Evolutionary conservation across 176 grass and related monocot species (phyloP).

Genomic region (Thinopyrum elongatum): DNA sequence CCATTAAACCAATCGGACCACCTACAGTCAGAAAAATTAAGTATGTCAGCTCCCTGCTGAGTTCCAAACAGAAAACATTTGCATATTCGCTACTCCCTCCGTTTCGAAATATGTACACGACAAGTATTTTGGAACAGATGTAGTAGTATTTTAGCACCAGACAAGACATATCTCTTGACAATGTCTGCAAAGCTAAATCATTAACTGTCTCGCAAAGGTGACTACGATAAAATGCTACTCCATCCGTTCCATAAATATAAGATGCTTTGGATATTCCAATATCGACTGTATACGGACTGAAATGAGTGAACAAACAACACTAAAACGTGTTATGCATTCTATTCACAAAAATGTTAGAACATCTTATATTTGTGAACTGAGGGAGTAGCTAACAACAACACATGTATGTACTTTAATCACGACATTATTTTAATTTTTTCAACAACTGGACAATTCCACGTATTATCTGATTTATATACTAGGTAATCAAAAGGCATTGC

Average conservation of each 20-base stretch:
- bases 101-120: too few species aligned
- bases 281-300: too few species aligned
- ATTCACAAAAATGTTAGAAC: too few species aligned
- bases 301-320: too few species aligned
- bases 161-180: neutral
- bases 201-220: neutral
- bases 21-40: constrained; percentile 22
- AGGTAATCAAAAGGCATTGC: neutral
- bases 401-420: neutral
- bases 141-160: neutral
- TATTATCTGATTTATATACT: neutral
- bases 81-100: too few species aligned
- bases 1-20: constrained; percentile 5
- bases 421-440: neutral
- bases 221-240: neutral
- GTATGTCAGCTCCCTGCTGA: neutral
- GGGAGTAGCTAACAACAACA: neutral
- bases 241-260: too few species aligned
- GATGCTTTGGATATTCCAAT: too few species aligned
- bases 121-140: too few species aligned
- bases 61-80: neutral
- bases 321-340: too few species aligned
- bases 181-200: neutral
- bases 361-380: too few species aligned
- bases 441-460: neutral